Evolutionary conservation across 331 rosid genomes (phyloP), one percentile per base, ranked within the genome.

Genomic region (Acacia pycnantha): DNA sequence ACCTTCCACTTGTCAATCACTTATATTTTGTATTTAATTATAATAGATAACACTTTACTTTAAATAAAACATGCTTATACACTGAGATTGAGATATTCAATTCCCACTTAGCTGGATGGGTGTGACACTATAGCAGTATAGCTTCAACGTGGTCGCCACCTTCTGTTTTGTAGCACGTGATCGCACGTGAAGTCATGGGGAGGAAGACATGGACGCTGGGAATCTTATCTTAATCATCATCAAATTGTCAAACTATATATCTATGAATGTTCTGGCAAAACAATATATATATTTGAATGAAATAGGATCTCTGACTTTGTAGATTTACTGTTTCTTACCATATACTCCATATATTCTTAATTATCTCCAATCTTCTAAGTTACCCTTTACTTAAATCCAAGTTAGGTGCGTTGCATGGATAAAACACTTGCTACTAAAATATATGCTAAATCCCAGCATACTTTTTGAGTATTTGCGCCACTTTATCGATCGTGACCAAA

Each of bases 101-200:
- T 21, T 37, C 24, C 16, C 51, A 40, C 4, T 12, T 6, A 24
- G 56, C n/a, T 22, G 21, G 37, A 43, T 14, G 13, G 26, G 24
- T 58, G 13, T 2, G 3, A 22, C 13, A 9, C 65, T 9, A 58
- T 26, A 50, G 14, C 13, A 9, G 31, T 9, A 58, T 26, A 50
- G 14, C 50, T 8, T 14, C 37, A 70, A 70, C n/a, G 22, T 5
- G 54, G 75, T 43, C 2, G 53, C 0, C 53, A 44, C 19, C 66
- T 31, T 50, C 43, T 41, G 16, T 18, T 50, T 31, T 29, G 15
- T 37, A 21, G 67, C 78, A 74, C 66, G 78, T 53, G 67, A 54
- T 16, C 47, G 31, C 77, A 73, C 77, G 65, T 73, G 77, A 50
- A 40, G 21, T 35, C 19, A 21, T 74, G 78, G 48, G 21, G 47